These are phyloP conservation scores for Balansia obtecta DNA, from an alignment of 2,329 filamentous ascomycete genomes.

Conservation along the genomic window DNA sequence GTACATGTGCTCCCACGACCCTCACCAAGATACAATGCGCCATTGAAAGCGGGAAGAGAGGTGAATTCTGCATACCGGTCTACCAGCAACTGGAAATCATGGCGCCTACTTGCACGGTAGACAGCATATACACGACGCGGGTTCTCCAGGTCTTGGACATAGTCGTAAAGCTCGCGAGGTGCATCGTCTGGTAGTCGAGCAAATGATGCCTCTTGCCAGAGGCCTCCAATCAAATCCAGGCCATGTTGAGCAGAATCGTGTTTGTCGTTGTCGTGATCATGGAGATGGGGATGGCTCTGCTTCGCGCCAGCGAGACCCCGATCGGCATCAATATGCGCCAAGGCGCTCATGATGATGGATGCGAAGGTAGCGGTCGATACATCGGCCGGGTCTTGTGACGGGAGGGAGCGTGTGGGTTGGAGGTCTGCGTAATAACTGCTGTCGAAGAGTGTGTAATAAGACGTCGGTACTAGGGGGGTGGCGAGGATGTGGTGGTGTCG, in stretches of 20 bases:
- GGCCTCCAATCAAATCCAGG: constrained; percentile 38
- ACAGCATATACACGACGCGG: constrained; percentile 49
- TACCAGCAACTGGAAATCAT: constrained; percentile 54
- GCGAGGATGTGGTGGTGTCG: neutral
- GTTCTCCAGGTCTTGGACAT: constrained; percentile 47
- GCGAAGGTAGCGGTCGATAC: constrained; percentile 1
- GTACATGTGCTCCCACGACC: neutral
- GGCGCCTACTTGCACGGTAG: constrained; percentile 46
- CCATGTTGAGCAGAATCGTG: constrained; percentile 18
- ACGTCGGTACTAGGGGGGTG: neutral
- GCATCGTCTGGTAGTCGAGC: constrained; percentile 47
- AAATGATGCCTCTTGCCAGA: constrained; percentile 51
- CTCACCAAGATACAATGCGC: neutral
- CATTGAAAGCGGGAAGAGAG: too few species aligned
- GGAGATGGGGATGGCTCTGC: neutral
- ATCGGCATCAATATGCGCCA: constrained; percentile 5
- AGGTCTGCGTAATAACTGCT: neutral
- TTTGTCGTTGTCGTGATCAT: constrained; percentile 1
- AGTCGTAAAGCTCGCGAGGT: constrained; percentile 41
- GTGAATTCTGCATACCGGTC: constrained; percentile 39
- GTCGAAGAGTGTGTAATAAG: neutral
- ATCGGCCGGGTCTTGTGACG: neutral
- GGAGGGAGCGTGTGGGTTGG: neutral
- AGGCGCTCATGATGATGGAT: constrained; percentile 8
- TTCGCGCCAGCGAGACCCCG: constrained; percentile 4